phyloP scores from a whole-genome alignment of 768 basidiomycete genomes.

The Collybia nuda region DNA sequence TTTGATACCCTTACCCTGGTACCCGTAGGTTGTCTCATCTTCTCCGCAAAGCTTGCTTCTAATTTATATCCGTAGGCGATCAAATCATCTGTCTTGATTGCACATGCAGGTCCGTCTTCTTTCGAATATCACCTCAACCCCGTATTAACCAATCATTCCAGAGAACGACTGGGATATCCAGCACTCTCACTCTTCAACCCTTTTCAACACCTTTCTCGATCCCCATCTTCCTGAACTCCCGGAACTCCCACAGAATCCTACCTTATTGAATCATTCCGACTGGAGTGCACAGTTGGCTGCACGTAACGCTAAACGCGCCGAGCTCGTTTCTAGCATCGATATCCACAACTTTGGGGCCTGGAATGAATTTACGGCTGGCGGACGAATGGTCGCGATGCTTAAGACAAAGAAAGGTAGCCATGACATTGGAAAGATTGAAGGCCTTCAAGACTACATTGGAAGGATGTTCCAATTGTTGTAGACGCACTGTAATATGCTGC shows the following conservation, averaged over 20 bases:
- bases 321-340: constrained; percentile 41
- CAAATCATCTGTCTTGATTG: constrained; percentile 67
- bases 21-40: constrained; percentile 37
- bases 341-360: constrained; percentile 50
- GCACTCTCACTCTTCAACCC: constrained; percentile 59
- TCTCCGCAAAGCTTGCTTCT: background rate
- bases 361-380: constrained; percentile 42
- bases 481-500: background rate
- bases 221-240: constrained; percentile 45
- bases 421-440: constrained; percentile 60
- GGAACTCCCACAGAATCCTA: constrained; percentile 10
- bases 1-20: constrained; percentile 67
- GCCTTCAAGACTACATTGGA: constrained; percentile 64
- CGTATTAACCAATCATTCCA: constrained; percentile 1
- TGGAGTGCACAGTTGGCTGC: constrained; percentile 38
- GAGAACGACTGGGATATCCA: constrained; percentile 76
- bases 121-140: background rate
- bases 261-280: constrained; percentile 17
- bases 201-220: constrained; percentile 68
- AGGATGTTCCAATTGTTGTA: constrained; percentile 35
- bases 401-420: constrained; percentile 61
- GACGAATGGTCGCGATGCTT: constrained; percentile 51
- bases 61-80: constrained; percentile 44
- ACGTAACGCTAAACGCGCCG: constrained; percentile 35
- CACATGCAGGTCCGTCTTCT: constrained; percentile 51